phyloP scores from a whole-genome alignment of 2,329 filamentous ascomycete genomes.

The Phoma sp. region DNA sequence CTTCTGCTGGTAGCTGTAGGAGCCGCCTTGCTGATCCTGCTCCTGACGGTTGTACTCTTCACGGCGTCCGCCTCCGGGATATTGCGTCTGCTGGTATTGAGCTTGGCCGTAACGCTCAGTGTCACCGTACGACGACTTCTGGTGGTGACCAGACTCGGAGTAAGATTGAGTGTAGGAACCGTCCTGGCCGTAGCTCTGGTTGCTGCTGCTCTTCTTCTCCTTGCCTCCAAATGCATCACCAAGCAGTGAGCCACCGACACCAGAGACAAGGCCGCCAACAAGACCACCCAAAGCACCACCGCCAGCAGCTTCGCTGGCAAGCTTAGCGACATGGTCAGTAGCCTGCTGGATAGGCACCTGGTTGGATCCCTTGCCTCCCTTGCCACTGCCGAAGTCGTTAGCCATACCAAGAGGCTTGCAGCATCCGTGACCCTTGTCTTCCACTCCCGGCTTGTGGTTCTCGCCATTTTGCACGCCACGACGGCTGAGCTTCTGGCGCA shows the following conservation, averaged over 20 bases:
- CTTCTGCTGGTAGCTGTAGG: conserved; percentile 66
- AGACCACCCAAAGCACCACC: conserved; percentile 74
- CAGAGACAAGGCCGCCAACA: conserved; percentile 71
- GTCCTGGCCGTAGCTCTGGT: conserved; percentile 63
- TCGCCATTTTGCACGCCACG: conserved; percentile 77
- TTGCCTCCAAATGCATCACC: conserved; percentile 64
- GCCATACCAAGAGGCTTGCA: conserved; percentile 80
- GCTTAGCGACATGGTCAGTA: conserved; percentile 55
- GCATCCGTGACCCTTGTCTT: conserved; percentile 87
- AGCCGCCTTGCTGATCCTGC: conserved; percentile 56
- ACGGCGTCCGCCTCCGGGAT: conserved; percentile 63
- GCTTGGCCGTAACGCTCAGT: conserved; percentile 67
- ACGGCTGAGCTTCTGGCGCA: conserved; percentile 78
- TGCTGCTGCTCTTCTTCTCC: conserved; percentile 63
- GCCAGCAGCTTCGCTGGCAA: conserved; percentile 67
- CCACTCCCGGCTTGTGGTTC: conserved; percentile 86
- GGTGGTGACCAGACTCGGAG: conserved; percentile 66
- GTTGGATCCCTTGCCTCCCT: conserved; percentile 54
- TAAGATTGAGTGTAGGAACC: conserved; percentile 68
- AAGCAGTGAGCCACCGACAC: conserved; percentile 67
- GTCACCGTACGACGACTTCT: conserved; percentile 40
- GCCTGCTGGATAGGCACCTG: conserved; percentile 39
- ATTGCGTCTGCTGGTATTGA: conserved; percentile 65
- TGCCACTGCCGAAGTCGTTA: conserved; percentile 57
- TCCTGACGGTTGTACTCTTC: conserved; percentile 69